phyloP scores from a whole-genome alignment of 768 basidiomycete genomes.

The Termitomyces sp. region DNA sequence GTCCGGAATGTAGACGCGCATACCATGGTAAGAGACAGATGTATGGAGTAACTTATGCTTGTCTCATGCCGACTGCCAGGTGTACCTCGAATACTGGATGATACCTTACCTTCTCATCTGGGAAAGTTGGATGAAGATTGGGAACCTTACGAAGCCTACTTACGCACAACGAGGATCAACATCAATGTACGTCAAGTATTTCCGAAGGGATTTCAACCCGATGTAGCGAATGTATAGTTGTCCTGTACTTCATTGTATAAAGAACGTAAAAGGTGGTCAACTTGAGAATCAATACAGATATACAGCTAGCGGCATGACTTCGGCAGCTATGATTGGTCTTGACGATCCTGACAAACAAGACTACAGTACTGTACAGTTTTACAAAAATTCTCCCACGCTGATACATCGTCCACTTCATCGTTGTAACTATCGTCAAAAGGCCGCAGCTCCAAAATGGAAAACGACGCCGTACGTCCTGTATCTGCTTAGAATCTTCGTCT shows the following conservation, averaged over 20 bases:
- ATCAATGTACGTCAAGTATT: conserved; percentile 91
- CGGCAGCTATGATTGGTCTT: conserved; percentile 5
- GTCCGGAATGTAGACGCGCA: conserved; percentile 77
- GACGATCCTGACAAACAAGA: conserved; percentile 2
- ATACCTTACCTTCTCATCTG: conserved; percentile 70
- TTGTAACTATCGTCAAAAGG: conserved; percentile 22
- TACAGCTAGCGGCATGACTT: conserved; percentile 6
- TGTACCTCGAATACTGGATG: conserved; percentile 84
- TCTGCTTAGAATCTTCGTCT: not conserved
- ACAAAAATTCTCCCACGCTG: conserved; percentile 34
- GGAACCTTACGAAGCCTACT: conserved; percentile 61
- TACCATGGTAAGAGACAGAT: conserved; percentile 75
- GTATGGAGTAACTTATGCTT: not conserved
- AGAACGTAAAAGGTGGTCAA: too few relatives aligned
- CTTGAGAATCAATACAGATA: too few relatives aligned
- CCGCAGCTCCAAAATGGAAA: conserved; percentile 62
- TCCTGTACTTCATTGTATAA: too few relatives aligned
- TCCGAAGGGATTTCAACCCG: conserved; percentile 61
- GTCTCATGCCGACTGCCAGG: conserved; percentile 38
- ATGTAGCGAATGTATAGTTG: not conserved
- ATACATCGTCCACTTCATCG: conserved; percentile 20
- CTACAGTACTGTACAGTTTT: conserved; percentile 37
- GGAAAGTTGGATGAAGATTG: conserved; percentile 44
- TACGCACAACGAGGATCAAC: conserved; percentile 76
- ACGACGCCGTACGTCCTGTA: conserved; percentile 70